These are phyloP conservation scores for Davidsoniella neocaledoniae DNA, from an alignment of 2,329 filamentous ascomycete genomes.

Conservation along the genomic window DNA sequence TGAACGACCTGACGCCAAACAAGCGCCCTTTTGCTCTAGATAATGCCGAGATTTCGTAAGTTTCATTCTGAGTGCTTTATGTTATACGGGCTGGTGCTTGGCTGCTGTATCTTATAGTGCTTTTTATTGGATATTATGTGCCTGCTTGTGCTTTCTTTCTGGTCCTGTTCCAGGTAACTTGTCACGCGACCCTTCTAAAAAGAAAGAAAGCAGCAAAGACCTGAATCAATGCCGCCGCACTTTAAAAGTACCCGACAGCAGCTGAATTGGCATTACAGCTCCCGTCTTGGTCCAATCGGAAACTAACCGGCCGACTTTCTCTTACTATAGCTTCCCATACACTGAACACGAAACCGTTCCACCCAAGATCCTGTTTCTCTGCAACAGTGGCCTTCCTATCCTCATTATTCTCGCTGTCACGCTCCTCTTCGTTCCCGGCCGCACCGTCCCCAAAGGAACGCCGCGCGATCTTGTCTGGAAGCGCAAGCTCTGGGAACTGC, in stretches of 20 bases:
- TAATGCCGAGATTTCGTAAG: conserved; percentile 47
- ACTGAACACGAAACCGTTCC: conserved; percentile 56
- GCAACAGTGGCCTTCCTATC: conserved; percentile 47
- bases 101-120: neutral
- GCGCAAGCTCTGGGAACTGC: conserved; percentile 80
- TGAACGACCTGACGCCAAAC: conserved; percentile 44
- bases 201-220: no score
- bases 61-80: neutral
- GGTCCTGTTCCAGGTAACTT: neutral
- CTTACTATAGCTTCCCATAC: conserved; percentile 44
- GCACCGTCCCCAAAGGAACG: conserved; percentile 44
- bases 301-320: neutral
- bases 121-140: no score
- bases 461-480: conserved; percentile 53
- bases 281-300: no score
- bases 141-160: neutral
- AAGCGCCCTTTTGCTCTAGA: conserved; percentile 53
- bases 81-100: neutral
- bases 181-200: conserved; percentile 1
- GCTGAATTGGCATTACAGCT: neutral
- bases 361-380: conserved; percentile 46
- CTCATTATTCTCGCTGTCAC: conserved; percentile 51
- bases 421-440: conserved; percentile 55
- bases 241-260: no score
- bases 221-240: no score